Evolutionary conservation across 768 basidiomycete genomes (phyloP).

Genomic region (Pisolithus orientalis): DNA sequence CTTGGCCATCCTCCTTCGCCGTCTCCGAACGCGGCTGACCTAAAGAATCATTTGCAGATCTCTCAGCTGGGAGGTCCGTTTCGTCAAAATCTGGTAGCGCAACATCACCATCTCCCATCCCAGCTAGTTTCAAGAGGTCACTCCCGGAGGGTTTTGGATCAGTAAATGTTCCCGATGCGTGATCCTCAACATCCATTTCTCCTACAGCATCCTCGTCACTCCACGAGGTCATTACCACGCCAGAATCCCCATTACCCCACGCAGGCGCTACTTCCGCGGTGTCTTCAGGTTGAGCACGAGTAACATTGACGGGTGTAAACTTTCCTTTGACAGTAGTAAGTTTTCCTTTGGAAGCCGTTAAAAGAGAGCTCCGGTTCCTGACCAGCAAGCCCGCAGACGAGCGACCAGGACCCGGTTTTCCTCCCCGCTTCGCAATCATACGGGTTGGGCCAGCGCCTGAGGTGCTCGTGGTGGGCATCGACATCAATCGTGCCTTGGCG

Average conservation of each 20-base stretch:
- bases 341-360: conserved; percentile 47
- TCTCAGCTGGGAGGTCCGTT: conserved; percentile 13
- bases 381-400: conserved; percentile 38
- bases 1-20: not conserved
- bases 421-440: conserved; percentile 7
- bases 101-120: conserved; percentile 35
- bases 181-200: conserved; percentile 3
- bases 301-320: conserved; percentile 17
- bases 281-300: conserved; percentile 15
- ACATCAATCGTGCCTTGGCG: conserved; percentile 43
- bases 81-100: conserved; percentile 56
- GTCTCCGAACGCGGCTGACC: conserved; percentile 1
- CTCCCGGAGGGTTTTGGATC: conserved; percentile 29
- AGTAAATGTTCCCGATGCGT: conserved; percentile 1
- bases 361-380: conserved; percentile 44
- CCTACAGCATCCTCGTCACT: conserved; percentile 13
- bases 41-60: conserved; percentile 2
- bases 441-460: conserved; percentile 9
- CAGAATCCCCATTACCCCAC: conserved; percentile 3
- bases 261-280: conserved; percentile 8
- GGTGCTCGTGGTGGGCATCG: conserved; percentile 6
- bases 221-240: conserved; percentile 10
- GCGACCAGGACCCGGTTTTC: conserved; percentile 46
- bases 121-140: conserved; percentile 49
- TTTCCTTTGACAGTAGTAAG: conserved; percentile 47